phyloP scores from a whole-genome alignment of 2,329 filamentous ascomycete species.

The Bipolaris victoriae region DNA sequence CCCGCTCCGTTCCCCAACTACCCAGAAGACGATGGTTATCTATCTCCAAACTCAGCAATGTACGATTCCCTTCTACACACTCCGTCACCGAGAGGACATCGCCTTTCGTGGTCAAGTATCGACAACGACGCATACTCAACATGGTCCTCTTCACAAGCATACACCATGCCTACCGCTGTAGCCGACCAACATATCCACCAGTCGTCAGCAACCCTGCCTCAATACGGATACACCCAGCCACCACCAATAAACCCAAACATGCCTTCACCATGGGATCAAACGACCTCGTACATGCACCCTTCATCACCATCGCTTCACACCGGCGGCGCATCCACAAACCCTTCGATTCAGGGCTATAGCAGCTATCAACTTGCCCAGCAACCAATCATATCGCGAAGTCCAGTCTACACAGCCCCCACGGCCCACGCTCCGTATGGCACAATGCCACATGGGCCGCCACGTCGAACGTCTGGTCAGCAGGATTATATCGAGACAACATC shows the following conservation, averaged over 20 bases:
- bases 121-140: slow-evolving; percentile 27
- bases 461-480: slow-evolving; percentile 21
- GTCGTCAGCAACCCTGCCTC: slow-evolving; percentile 10
- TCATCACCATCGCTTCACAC: slow-evolving; percentile 25
- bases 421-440: slow-evolving; percentile 19
- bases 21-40: slow-evolving; percentile 29
- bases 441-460: slow-evolving; percentile 10
- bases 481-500: slow-evolving; percentile 10
- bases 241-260: slow-evolving; percentile 15
- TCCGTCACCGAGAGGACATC: slow-evolving; percentile 25
- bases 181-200: slow-evolving; percentile 16
- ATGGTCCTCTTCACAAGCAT: slow-evolving; percentile 35
- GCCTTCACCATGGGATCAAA: slow-evolving; percentile 27
- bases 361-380: slow-evolving; percentile 23
- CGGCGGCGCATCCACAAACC: slow-evolving; percentile 16
- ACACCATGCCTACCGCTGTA: slow-evolving; percentile 18
- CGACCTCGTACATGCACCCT: slow-evolving; percentile 23
- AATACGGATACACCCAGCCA: slow-evolving; percentile 21
- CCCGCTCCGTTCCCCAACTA: slow-evolving; percentile 18
- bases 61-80: slow-evolving; percentile 29
- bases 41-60: slow-evolving; percentile 18
- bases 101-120: slow-evolving; percentile 30
- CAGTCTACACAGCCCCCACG: slow-evolving; percentile 23
- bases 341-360: slow-evolving; percentile 18
- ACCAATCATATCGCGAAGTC: slow-evolving; percentile 21